Conservation (phyloP, 805 yeast genomes). For the Torulaspora franciscae region DNA sequence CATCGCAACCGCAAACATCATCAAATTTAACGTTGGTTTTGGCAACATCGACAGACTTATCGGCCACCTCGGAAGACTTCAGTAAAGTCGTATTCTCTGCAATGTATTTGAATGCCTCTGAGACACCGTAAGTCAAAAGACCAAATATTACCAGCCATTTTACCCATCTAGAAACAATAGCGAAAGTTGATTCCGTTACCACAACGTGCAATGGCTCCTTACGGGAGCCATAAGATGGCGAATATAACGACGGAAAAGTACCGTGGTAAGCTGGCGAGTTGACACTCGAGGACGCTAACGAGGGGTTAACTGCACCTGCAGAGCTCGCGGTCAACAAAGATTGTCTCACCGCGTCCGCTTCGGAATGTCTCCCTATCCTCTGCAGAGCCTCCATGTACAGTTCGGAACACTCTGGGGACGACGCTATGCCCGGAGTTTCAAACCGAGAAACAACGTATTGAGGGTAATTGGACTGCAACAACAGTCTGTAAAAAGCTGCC, state of each 20-base stretch:
- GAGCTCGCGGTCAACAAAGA: conserved; percentile 39
- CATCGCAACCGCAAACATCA: conserved; percentile 97
- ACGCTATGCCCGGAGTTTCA: conserved; percentile 90
- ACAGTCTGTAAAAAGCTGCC: conserved; percentile 72
- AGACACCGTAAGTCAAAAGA: conserved; percentile 71
- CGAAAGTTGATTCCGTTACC: conserved; percentile 76
- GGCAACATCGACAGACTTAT: conserved; percentile 76
- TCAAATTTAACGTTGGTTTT: conserved; percentile 81
- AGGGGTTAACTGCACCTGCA: conserved; percentile 34
- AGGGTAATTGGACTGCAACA: conserved; percentile 82
- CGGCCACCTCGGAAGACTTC: conserved; percentile 65
- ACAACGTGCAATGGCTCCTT: conserved; percentile 91
- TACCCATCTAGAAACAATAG: conserved; percentile 78
- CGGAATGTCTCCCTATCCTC: conserved; percentile 68
- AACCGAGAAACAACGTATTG: conserved; percentile 91
- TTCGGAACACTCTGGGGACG: conserved; percentile 70
- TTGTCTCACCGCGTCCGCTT: conserved; percentile 64
- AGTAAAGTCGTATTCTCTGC: conserved; percentile 68
- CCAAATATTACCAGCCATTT: conserved; percentile 85
- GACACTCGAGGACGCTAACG: conserved; percentile 28
- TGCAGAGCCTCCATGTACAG: conserved; percentile 77
- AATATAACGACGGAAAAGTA: conserved; percentile 32
- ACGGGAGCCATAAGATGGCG: conserved; percentile 50
- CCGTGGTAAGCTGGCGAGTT: conserved; percentile 24
- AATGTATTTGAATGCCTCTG: conserved; percentile 69